Base-by-base conservation (phyloP, 2,329 filamentous ascomycete species). In the Cladosporium sp. region DNA sequence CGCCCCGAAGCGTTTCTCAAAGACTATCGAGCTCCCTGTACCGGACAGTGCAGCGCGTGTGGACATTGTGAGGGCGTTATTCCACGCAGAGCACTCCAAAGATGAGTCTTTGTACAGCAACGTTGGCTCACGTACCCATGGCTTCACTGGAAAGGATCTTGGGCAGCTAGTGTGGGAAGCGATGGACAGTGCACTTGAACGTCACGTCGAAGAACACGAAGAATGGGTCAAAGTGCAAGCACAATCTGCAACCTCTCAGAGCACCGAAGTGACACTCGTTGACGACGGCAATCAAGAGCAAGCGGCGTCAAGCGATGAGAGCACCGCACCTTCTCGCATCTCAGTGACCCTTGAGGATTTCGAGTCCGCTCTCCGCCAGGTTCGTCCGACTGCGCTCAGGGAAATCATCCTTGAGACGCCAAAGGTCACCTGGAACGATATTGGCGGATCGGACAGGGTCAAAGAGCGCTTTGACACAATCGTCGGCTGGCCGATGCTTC, bases 331-430 rank as follows among this genome's bases (percentile, higher is more conserved):
- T 3, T n/a, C 18, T 22, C 28, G 13, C 19, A 28, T 31, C 13
- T 18, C 34, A 35, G 40, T 61, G 9, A 61, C 53, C 4, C 46
- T 69, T 41, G 66, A 77, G 9, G 84, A 90, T 62, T 77, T 89
- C 48, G 76, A 83, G 33, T 68, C 75, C 37, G 88, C 89, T 1
- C 76, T 92, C 34, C 76, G 80, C 35, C 72, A 80, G 52, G 83
- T 90, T n/a, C 79, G 82, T 9, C 89, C 92, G 1, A 90, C 86
- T 1, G 88, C 89, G 3, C 92, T 97, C 81, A 84, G 89, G 59
- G 90, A 95, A 64, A 84, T 95, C 52, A 89, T 93, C 65, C 77
- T 96, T 43, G 88, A 95, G 64, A 91, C 89, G 8, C 91, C 90
- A 0, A 90, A 87, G 11, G 84, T 95, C 28, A 80, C 79, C 68